phyloP scores from a whole-genome alignment of 1,284 basidiomycete genomes.

The Trichosporon coremiiforme region DNA sequence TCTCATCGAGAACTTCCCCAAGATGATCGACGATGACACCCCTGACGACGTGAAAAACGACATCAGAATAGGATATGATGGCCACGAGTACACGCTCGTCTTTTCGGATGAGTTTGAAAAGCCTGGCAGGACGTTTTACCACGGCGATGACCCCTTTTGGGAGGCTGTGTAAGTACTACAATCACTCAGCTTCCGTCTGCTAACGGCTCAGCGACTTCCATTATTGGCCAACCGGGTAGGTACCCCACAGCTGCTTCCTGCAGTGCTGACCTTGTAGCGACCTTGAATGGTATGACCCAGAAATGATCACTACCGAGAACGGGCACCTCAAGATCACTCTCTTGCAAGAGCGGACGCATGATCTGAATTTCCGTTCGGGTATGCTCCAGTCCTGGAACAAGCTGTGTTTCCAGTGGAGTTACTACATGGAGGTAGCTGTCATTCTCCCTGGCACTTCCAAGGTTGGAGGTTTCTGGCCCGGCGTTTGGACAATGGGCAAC shows the following conservation, averaged over 20 bases:
- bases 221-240: constrained; percentile 65
- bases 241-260: not conserved
- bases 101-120: constrained; percentile 61
- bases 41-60: constrained; percentile 56
- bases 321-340: constrained; percentile 81
- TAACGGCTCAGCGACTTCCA: constrained; percentile 61
- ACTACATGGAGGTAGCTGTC: constrained; percentile 63
- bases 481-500: constrained; percentile 89
- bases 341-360: constrained; percentile 67
- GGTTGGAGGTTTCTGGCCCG: constrained; percentile 68
- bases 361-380: constrained; percentile 68
- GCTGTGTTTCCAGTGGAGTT: constrained; percentile 74
- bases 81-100: constrained; percentile 57
- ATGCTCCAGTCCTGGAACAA: constrained; percentile 65
- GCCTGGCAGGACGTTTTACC: constrained; percentile 75
- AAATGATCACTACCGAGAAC: constrained; percentile 71
- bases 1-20: constrained; percentile 65
- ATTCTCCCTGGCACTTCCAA: constrained; percentile 70
- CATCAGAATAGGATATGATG: constrained; percentile 49
- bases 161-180: constrained; percentile 44
- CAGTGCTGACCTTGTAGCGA: constrained; percentile 54
- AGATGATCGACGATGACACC: constrained; percentile 75
- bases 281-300: constrained; percentile 79
- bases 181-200: not conserved
- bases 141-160: constrained; percentile 59